Percentiles rank a stretch among this genome's conserved stretches.
phyloP scores from a whole-genome alignment of 164 flowering plant genomes.

The Echeveria elegans region DNA sequence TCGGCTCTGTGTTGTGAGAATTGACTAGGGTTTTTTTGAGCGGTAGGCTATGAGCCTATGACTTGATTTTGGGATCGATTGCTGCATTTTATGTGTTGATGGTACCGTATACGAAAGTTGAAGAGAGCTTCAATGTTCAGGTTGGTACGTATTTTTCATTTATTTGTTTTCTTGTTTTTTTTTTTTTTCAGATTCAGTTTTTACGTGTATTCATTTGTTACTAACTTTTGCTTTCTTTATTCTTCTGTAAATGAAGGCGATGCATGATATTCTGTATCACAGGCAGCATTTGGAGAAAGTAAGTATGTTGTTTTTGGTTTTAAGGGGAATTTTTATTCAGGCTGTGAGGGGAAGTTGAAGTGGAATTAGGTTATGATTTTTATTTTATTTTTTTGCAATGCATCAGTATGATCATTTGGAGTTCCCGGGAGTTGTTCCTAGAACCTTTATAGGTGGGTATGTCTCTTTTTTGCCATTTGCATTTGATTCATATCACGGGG shows the following conservation, averaged over 20 bases:
- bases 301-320: constrained; percentile 14
- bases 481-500: neutral
- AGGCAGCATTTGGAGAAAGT: constrained; percentile 63
- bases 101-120: constrained; percentile 93
- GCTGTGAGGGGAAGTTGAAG: neutral
- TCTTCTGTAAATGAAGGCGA: constrained; percentile 73
- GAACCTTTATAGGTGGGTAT: constrained; percentile 76
- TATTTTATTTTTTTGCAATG: constrained; percentile 7
- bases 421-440: constrained; percentile 97
- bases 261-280: constrained; percentile 85
- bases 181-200: no score
- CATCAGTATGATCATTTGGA: constrained; percentile 92
- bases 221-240: neutral
- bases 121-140: constrained; percentile 99
- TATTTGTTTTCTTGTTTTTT: no score
- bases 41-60: constrained; percentile 89
- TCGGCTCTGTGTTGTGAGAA: no score
- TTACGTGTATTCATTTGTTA: no score
- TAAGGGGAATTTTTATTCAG: neutral
- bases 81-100: constrained; percentile 71
- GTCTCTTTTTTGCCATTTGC: neutral
- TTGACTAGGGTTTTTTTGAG: constrained; percentile 1
- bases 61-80: constrained; percentile 70
- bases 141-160: constrained; percentile 18
- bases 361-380: neutral